These are phyloP conservation scores for Gentiana dahurica DNA, from an alignment of 257 asterid species.

Conservation along the genomic window DNA sequence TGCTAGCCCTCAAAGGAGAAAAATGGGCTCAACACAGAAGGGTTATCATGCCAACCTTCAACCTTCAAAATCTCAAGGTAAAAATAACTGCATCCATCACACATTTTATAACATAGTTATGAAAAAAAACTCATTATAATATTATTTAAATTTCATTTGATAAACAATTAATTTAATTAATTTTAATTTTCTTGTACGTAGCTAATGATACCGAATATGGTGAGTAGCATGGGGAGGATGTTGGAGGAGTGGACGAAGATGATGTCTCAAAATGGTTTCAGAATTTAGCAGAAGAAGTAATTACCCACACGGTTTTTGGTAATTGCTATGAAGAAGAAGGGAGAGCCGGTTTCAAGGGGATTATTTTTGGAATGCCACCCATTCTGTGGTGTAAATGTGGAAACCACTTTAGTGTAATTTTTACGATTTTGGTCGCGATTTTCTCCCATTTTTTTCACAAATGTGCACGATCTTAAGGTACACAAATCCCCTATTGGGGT, in stretches of 20 bases:
- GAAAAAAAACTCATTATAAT: no score
- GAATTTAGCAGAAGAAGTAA: slow-evolving; percentile 6
- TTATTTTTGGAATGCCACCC: no score
- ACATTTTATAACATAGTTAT: no score
- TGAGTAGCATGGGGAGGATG: slow-evolving; percentile 46
- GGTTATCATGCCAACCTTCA: slow-evolving; percentile 68
- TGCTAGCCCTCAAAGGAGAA: slow-evolving; percentile 66
- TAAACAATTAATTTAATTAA: no score
- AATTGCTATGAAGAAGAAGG: slow-evolving; percentile 69
- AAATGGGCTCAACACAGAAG: slow-evolving; percentile 96
- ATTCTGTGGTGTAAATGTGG: no score
- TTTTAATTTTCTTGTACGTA: slow-evolving; percentile 4
- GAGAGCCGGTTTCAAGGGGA: slow-evolving; percentile 29
- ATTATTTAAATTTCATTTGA: no score
- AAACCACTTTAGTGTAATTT: no score
- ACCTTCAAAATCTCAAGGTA: slow-evolving; percentile 83
- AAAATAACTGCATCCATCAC: neutral
- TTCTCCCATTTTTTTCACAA: no score
- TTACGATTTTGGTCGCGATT: no score
- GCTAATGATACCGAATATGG: slow-evolving; percentile 82
- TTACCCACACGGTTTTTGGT: slow-evolving; percentile 11
- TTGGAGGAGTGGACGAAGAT: slow-evolving; percentile 45
- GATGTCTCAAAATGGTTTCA: slow-evolving; percentile 22
- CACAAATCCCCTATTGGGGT: no score
- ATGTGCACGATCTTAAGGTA: no score